Evolutionary conservation across 1,284 basidiomycete genomes (phyloP).

Genomic region (Fomitopsis betulina): DNA sequence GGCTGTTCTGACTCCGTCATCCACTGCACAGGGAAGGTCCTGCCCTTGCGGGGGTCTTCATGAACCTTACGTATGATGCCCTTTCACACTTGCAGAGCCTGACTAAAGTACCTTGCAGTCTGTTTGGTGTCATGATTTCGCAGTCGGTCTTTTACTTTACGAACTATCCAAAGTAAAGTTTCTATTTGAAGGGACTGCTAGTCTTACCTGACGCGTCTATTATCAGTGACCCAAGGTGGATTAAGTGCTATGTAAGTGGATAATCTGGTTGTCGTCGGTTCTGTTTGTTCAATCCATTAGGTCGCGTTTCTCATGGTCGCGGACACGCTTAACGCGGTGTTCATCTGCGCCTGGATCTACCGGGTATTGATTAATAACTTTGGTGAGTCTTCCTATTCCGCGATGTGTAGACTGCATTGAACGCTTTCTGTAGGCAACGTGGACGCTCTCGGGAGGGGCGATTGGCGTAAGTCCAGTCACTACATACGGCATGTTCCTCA

Average conservation of each 20-base stretch:
- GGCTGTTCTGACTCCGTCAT: background rate
- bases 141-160: constrained; percentile 1
- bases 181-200: too few relatives aligned
- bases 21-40: background rate
- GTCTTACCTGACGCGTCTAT: background rate
- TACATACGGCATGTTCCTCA: background rate
- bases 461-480: background rate
- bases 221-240: background rate
- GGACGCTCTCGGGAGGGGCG: background rate
- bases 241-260: background rate
- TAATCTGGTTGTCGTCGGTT: too few relatives aligned
- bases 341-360: background rate
- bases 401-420: background rate
- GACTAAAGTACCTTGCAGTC: background rate
- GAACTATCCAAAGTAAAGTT: background rate
- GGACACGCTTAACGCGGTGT: background rate
- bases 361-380: background rate
- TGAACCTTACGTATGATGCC: background rate
- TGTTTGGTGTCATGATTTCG: background rate
- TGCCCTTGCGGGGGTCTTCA: background rate
- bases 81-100: background rate
- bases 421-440: background rate
- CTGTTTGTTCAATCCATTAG: background rate
- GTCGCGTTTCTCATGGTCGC: background rate
- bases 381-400: background rate